Percentiles rank a stretch among this genome's conserved stretches.
Evolutionary conservation across 176 grass and related monocot genomes (phyloP).

Genomic region (Eleusine indica): DNA sequence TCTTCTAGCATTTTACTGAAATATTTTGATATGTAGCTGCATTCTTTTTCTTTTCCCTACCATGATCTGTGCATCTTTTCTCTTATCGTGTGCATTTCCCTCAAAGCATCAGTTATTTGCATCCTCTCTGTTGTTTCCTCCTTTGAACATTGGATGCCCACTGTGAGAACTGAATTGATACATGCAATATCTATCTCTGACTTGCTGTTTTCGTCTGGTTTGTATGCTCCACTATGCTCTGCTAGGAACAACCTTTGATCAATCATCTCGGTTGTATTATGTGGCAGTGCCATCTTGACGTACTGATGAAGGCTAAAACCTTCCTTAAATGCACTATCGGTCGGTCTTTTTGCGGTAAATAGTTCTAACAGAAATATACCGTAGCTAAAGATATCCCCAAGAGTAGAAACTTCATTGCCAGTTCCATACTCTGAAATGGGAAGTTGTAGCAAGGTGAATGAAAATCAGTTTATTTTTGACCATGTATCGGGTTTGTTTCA

Average conservation of each 20-base stretch:
- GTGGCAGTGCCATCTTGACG: slow-evolving; percentile 4
- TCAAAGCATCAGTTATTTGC: neutral
- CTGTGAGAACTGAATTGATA: neutral
- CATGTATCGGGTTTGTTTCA: neutral
- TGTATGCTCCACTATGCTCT: neutral
- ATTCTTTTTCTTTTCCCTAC: neutral
- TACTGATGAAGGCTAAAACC: slow-evolving; percentile 6
- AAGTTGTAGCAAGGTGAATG: neutral
- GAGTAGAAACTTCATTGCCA: slow-evolving; percentile 35
- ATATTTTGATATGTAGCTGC: neutral
- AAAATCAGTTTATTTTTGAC: neutral
- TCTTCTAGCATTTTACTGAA: neutral
- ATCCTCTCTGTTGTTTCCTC: neutral
- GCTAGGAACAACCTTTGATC: neutral
- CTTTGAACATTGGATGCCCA: slow-evolving; percentile 1
- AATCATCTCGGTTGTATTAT: neutral
- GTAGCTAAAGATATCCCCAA: slow-evolving; percentile 38
- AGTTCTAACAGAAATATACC: slow-evolving; percentile 37
- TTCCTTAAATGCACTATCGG: neutral
- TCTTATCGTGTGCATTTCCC: neutral
- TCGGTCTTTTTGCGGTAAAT: slow-evolving; percentile 32
- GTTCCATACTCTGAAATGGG: slow-evolving; percentile 35
- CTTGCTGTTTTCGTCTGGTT: neutral
- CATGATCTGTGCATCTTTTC: neutral
- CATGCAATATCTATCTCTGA: neutral